phyloP scores from a whole-genome alignment of 2,329 filamentous ascomycete species.

The Trichophyton mentagrophytes region DNA sequence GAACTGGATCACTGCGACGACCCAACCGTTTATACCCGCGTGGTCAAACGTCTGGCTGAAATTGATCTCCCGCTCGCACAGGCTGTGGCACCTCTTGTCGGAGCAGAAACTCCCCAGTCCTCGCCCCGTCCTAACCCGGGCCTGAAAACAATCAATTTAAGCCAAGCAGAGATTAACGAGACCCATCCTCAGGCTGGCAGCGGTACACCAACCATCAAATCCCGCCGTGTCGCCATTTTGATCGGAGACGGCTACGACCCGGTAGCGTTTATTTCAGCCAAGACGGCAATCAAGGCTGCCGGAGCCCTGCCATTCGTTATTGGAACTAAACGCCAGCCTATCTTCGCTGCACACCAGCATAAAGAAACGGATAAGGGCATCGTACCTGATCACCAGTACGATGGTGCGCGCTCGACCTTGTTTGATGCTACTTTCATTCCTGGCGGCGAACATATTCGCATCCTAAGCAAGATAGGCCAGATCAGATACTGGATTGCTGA shows the following conservation, averaged over 20 bases:
- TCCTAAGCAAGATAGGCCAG: constrained; percentile 55
- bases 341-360: constrained; percentile 50
- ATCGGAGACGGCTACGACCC: constrained; percentile 33
- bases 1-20: constrained; percentile 76
- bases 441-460: constrained; percentile 43
- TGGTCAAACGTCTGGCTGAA: constrained; percentile 55
- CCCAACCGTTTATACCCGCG: constrained; percentile 57
- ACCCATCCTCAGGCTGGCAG: constrained; percentile 41
- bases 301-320: constrained; percentile 58
- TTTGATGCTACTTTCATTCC: constrained; percentile 69
- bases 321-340: constrained; percentile 51
- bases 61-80: constrained; percentile 60
- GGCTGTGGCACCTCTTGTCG: constrained; percentile 56
- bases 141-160: constrained; percentile 52
- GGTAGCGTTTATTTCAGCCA: constrained; percentile 51
- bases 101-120: constrained; percentile 43
- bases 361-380: constrained; percentile 23
- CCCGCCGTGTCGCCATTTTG: constrained; percentile 50
- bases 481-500: constrained; percentile 66
- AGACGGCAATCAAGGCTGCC: constrained; percentile 48
- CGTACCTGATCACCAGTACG: constrained; percentile 61
- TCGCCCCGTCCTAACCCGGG: constrained; percentile 49
- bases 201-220: constrained; percentile 49
- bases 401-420: constrained; percentile 62
- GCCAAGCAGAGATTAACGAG: constrained; percentile 63